Percentiles rank a stretch among this genome's conserved stretches.
Evolutionary conservation across 2,329 filamentous ascomycete species (phyloP).

Genomic region (Alternaria sp.): DNA sequence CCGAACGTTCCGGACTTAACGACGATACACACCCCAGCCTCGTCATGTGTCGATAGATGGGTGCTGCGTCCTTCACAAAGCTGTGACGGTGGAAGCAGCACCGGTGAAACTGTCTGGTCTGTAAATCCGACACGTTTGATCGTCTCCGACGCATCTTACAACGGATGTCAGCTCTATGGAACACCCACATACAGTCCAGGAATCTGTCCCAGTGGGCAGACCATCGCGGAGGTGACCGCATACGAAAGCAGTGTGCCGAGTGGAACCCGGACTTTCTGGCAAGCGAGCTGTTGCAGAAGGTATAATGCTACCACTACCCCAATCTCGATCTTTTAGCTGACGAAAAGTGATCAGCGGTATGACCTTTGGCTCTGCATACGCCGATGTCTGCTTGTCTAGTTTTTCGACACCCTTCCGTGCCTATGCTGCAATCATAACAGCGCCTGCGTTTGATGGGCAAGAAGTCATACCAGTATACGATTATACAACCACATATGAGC

Average conservation of each 20-base stretch:
- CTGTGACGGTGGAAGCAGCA: neutral
- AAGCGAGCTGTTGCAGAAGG: neutral
- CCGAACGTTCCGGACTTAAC: neutral
- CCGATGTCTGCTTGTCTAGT: neutral
- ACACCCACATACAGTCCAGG: neutral
- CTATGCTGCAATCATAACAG: neutral
- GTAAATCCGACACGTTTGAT: neutral
- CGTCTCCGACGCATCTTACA: neutral
- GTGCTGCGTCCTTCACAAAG: accelerated
- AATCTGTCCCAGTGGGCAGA: neutral
- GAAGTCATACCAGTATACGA: neutral
- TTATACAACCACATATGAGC: neutral
- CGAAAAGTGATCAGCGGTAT: neutral
- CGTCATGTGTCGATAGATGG: neutral
- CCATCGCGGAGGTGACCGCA: neutral
- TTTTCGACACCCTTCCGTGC: neutral
- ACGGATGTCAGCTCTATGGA: neutral
- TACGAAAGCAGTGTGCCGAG: neutral
- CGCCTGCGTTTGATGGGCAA: neutral
- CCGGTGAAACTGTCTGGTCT: neutral
- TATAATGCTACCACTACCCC: neutral
- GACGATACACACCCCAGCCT: neutral
- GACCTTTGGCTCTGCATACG: neutral
- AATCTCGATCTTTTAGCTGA: neutral
- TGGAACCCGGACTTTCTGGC: neutral